These are phyloP conservation scores for Zygotorulaspora florentina DNA, from an alignment of 805 yeast genomes.

Conservation along the genomic window DNA sequence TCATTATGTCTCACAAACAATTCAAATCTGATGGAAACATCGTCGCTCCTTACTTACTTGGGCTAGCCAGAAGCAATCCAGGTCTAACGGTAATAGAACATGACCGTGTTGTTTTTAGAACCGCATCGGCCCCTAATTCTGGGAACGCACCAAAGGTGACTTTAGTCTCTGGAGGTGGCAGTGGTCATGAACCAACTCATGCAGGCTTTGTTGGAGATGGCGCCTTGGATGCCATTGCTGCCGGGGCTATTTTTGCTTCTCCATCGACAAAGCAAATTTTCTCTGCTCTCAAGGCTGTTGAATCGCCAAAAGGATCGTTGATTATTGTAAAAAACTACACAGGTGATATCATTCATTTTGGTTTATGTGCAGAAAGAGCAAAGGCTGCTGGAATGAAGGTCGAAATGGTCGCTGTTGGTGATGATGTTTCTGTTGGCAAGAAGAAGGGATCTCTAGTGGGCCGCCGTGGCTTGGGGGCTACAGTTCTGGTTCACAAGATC, in stretches of 20 bases:
- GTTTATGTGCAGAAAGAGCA: constrained; percentile 79
- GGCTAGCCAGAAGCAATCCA: constrained; percentile 20
- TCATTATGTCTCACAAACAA: constrained; percentile 18
- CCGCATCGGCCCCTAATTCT: constrained; percentile 18
- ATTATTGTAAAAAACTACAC: constrained; percentile 83
- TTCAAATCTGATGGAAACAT: constrained; percentile 21
- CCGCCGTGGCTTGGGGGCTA: constrained; percentile 85
- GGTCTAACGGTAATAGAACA: constrained; percentile 18
- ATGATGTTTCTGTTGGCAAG: constrained; percentile 84
- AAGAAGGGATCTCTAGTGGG: constrained; percentile 83
- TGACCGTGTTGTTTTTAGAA: constrained; percentile 14
- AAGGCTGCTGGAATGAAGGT: constrained; percentile 64
- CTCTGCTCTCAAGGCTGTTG: constrained; percentile 43
- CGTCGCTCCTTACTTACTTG: constrained; percentile 17
- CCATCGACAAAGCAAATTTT: constrained; percentile 80
- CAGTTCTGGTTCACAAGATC: constrained; percentile 73
- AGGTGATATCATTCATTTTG: constrained; percentile 85
- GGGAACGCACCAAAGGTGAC: constrained; percentile 50
- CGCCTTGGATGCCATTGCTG: constrained; percentile 71
- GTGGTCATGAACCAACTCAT: constrained; percentile 88
- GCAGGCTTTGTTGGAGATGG: constrained; percentile 82
- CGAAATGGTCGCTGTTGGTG: constrained; percentile 73
- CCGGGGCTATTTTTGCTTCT: constrained; percentile 81
- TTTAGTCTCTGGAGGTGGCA: constrained; percentile 79
- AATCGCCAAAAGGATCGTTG: constrained; percentile 54